Evolutionary conservation across 805 yeast genomes (phyloP), one percentile per base, ranked within the genome.

Genomic region (Helenozyma baotianmanensis): DNA sequence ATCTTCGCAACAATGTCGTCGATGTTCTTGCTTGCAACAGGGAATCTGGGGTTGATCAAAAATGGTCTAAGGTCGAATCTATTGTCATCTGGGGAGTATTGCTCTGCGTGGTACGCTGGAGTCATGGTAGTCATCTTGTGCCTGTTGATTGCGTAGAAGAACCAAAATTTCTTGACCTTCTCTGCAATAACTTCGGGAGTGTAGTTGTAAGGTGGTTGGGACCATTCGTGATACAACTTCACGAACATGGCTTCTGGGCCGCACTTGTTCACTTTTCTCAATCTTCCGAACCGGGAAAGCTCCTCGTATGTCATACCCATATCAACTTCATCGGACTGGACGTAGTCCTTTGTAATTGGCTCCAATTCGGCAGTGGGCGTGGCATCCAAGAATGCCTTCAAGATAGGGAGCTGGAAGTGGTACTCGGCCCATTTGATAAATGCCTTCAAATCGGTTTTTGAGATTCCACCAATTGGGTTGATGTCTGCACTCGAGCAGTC

Each of bases 261-360:
- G 62, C 96, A 85, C 62, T 89, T 89, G 30, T 85, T 86, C 29
- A 92, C 82, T 59, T 92, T 92, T 45, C 99, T 75, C 40, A 92
- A 70, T 38, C 83, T 73, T 10, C 99, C 99, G 65, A 92, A 89
- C 6, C 83, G 69, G 21, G 96, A 82, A 39, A 92, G 71, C 54
- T 92, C 98, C 44, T 89, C 95, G 51, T 92, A 92, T 0, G 96
- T 84, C 82, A 94, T 83, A 2, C 99, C 99, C 99, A 92, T 92
- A 54, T 92, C 99, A 10, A 76, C 79, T 59, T 92, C 99, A 58
- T 92, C 99, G 21, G 95, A 83, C 59, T 92, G 99, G 11, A 90
- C 94, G 49, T 92, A 90, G 36, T 78, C 72, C 43, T 82, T 80
- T 0, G 98, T 92, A 33, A 87, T 90, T 22, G 99, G 99, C 53